Base-by-base conservation (phyloP, 2,329 filamentous ascomycete genomes). In the Paraphaeosphaeria minitans region DNA sequence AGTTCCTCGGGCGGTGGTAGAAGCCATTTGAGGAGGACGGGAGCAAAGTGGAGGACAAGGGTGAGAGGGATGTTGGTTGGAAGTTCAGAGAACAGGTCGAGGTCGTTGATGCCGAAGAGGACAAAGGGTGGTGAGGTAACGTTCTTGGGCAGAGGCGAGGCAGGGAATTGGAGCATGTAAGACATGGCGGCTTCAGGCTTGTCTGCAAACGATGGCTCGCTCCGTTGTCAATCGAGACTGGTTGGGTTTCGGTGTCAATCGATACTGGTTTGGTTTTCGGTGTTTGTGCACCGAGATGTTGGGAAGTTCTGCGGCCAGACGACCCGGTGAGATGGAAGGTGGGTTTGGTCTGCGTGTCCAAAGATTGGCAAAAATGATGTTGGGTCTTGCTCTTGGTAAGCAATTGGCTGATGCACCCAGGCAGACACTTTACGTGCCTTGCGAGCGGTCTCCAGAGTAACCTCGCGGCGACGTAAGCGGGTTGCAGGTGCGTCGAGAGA, bases 101-200 rank as follows among this genome's bases (percentile, higher is more conserved):
- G 31, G 16, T 64, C 64, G 16, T 61, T 48, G 19, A 72, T 65
- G 43, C 55, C 65, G 53, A 73, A 66, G n/a, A 65, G 31, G 43
- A 66, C 63, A 50, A 66, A 70, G 1, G 71, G 71, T 9, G 67
- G 61, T 19, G 52, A 42, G 21, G 33, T 53, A 35, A 62, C 22
- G 27, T 55, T 31, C 2, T 47, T 12, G n/a, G 66, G 69, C 3
- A 67, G 48, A 9, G 59, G 47, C 3, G 14, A 10, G 2, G 57
- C 46, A 12, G 64, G 62, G 49, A 73, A 71, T 13, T 70, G 51
- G 3, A 74, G 60, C 3, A 70, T 55, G 56, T 67, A 61, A 19
- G 67, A 64, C 69, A 73, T 74, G 14, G 14, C 61, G 29, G 31
- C 22, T 49, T n/a, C 14, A 9, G 16, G 12, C 13, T 51, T 41